Base-by-base conservation (phyloP, 441 rosid genomes). In the Capsella rubella region DNA sequence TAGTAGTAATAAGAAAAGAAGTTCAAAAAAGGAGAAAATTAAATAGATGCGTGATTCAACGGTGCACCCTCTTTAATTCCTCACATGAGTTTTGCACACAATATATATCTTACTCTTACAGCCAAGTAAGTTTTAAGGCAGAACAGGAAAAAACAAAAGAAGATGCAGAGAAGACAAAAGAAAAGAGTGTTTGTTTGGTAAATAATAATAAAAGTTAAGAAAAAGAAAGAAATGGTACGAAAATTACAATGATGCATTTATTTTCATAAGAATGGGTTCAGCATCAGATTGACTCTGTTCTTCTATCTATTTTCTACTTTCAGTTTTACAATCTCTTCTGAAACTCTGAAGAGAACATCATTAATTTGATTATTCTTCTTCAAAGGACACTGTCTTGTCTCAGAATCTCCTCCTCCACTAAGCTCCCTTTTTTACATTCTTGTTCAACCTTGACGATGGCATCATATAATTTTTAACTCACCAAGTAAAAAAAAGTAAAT, bases 21-120 rank as follows among this genome's bases (percentile, higher is more conserved):
- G 25, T 21, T 21, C 2, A 21, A 21, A 21, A 21, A 21, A 21
- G 2, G 25, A 21, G 6, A 6, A 76, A 65, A 51, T 77, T 53
- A 71, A 21, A 67, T 78, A 61, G 35, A n/a, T 64, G 73, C 75
- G 79, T 79, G 82, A 79, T 69, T 69, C 79, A 79, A 74, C 76
- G 68, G 76, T 70, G 45, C 31, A 25, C 37, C 5, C 55, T 69
- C 45, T 70, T 79, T 42, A 69, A 74, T 69, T 69, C 43, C 54
- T 74, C 82, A 79, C 82, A 70, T 74, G 82, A 79, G 54, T 79
- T 74, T 79, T 74, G 82, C 76, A 77, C 64, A 5, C 70, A 39
- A 46, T 18, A 12, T 12, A 53, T 11, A 45, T 67, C 45, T 43
- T 71, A 67, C 59, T 21, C 25, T 21, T 21, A 21, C 25, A 21